Evolutionary conservation across 345 rosid species (phyloP), one percentile per base, ranked within the genome.

Genomic region (Passiflora organensis): DNA sequence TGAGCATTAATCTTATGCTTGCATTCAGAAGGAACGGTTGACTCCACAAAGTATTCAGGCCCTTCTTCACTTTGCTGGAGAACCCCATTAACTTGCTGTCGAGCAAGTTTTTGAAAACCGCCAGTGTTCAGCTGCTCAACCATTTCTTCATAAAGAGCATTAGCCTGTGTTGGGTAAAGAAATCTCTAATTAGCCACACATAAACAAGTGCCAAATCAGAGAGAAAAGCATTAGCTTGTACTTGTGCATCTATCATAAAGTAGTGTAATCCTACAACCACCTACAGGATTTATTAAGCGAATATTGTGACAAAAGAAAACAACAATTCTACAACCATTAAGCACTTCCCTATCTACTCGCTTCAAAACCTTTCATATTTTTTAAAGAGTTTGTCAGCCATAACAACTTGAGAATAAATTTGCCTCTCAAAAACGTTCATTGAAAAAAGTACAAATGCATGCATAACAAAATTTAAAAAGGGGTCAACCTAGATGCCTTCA

Each of bases 51-150:
- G 66, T 62, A 72, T 70, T 89, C 95, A 6, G 96, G 88, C 53
- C 97, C 99, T 59, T 84, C 97, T 76, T 89, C 97, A 58, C 83
- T 80, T 52, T 78, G 82, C 20, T 91, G 89, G 18, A 93, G 96
- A 57, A 93, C 78, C 43, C 99, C 99, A 77, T 93, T 96, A 48
- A 89, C 96, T 72, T 93, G 99, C 72, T 82, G 84, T 65, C 69
- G 72, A 55, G 99, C 97, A 62, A 93, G 94, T 68, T 55, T 79
- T 80, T 84, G 91, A 48, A 86, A 78, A 57, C 95, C 99, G 55
- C 80, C 89, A 43, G 91, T 97, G 76, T 67, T 93, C 53, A 86
- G 91, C 57, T 75, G 83, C 55, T 83, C 86, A 64, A 86, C 47
- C 95, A 83, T 84, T 55, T 93, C 97, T 76, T 86, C 97, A 70